Conservation (phyloP, 345 rosid species). For the Salix brachista region DNA sequence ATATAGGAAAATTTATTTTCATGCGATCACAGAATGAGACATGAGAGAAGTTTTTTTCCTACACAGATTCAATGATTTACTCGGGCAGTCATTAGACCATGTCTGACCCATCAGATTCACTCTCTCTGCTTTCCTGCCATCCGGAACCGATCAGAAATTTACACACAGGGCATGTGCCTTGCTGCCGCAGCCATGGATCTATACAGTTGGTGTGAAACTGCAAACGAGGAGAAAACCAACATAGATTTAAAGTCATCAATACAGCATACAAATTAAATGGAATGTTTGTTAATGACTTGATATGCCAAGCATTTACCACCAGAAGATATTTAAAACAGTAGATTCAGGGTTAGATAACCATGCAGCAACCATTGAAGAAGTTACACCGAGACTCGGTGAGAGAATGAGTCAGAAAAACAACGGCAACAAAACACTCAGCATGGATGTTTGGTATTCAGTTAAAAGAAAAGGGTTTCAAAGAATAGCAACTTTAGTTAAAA, state of each 20-base stretch:
- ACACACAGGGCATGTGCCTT: slow-evolving; percentile 63
- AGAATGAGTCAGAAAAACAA: not conserved
- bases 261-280: not conserved
- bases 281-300: not conserved
- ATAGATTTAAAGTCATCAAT: not conserved
- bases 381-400: not conserved
- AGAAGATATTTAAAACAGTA: not conserved
- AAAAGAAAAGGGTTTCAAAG: no score
- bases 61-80: not conserved
- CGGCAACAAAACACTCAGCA: not conserved
- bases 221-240: not conserved
- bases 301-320: not conserved
- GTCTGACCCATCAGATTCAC: slow-evolving; percentile 52
- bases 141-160: slow-evolving; percentile 43
- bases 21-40: not conserved
- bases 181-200: slow-evolving; percentile 24
- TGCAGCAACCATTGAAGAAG: not conserved
- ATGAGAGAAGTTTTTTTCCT: not conserved
- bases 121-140: slow-evolving; percentile 50
- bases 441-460: no score
- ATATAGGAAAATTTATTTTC: not conserved
- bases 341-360: not conserved
- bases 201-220: slow-evolving; percentile 26
- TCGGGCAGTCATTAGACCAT: slow-evolving; percentile 26
- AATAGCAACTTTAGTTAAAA: no score